Evolutionary conservation across 2,329 filamentous ascomycete genomes (phyloP).

Genomic region (Cordyceps tenuipes): DNA sequence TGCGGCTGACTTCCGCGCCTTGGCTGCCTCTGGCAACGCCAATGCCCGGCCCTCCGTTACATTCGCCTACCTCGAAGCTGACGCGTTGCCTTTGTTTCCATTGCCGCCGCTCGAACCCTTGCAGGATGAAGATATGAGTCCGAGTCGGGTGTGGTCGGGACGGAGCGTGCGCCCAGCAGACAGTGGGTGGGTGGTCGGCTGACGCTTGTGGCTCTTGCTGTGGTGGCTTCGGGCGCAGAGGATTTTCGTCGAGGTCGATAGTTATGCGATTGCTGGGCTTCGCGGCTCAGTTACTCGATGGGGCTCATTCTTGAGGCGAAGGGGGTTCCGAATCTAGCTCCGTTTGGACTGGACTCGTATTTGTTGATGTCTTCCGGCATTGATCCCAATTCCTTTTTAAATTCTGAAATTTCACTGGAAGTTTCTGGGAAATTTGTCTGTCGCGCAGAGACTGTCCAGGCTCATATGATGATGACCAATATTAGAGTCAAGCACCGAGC

Average conservation of each 20-base stretch:
- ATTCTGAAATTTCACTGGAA: conserved; percentile 16
- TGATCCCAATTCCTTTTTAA: conserved; percentile 15
- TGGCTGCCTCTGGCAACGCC: conserved; percentile 36
- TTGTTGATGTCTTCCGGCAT: conserved; percentile 11
- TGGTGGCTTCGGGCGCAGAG: conserved; percentile 40
- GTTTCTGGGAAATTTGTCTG: conserved; percentile 6
- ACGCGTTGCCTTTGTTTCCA: conserved; percentile 18
- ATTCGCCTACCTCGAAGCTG: conserved; percentile 22
- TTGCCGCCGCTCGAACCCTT: conserved; percentile 35
- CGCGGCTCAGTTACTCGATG: conserved; percentile 84
- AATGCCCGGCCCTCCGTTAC: conserved; percentile 36
- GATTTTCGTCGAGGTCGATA: conserved; percentile 88
- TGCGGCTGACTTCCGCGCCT: conserved; percentile 73
- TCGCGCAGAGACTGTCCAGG: conserved; percentile 8
- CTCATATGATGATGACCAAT: conserved; percentile 18
- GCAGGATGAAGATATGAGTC: conserved; percentile 89
- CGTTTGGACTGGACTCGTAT: background rate
- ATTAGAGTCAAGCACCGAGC: conserved; percentile 20
- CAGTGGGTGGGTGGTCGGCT: conserved; percentile 31
- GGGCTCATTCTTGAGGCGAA: conserved; percentile 99
- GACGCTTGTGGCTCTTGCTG: conserved; percentile 40
- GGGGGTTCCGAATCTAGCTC: conserved; percentile 42
- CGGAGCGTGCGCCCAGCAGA: conserved; percentile 21
- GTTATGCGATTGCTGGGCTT: conserved; percentile 89
- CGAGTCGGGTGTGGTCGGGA: conserved; percentile 29